Evolutionary conservation across 2,329 filamentous ascomycete species (phyloP), one percentile per base, ranked within the genome.

Genomic region (Xylariaceae sp.): DNA sequence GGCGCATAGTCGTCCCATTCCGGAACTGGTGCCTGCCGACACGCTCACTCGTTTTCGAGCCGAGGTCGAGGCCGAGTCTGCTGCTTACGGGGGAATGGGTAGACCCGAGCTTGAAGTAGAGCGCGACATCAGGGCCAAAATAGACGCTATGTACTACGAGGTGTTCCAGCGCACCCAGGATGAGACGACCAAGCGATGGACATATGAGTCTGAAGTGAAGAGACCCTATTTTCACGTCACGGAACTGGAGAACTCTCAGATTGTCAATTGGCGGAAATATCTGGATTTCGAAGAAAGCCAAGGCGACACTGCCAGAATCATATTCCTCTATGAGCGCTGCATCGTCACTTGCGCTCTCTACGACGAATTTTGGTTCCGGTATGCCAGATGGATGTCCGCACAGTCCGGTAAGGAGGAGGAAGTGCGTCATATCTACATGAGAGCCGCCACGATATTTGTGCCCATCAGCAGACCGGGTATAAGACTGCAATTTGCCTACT

Each of bases 291-390:
- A 99, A 72, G 95, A 99, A 76, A 77, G 82, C 0, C 89, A 96
- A 73, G 92, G 90, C 49, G 86, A 93, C 63, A 91, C 87, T 64
- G 75, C 81, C 12, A 86, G 95, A 57, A 88, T 83, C 41, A 84
- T 90, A 5, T 95, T 95, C 69, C 78, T 99, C 28, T 98, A 99
- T 72, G 95, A 99, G 78, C 88, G 95, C 48, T 98, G 93, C 68
- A 76, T 99, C 49, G 91, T 96, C 31, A 94, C 92, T 0, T 96
- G 91, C 69, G 94, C 95, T 14, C 89, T 96, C 65, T 97, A 99
- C 71, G 94, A 98, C 46, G 94, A 98, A 71, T 96, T 98, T 74
- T 99, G 95, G 95, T 87, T 96, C 68, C 89, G 95, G n/a, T 99
- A 96, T 74, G 91, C 90, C 14, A 83, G 94, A 36, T 99, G 95